Conservation (phyloP, 148 eudicot species). For the Silene uniflora region DNA sequence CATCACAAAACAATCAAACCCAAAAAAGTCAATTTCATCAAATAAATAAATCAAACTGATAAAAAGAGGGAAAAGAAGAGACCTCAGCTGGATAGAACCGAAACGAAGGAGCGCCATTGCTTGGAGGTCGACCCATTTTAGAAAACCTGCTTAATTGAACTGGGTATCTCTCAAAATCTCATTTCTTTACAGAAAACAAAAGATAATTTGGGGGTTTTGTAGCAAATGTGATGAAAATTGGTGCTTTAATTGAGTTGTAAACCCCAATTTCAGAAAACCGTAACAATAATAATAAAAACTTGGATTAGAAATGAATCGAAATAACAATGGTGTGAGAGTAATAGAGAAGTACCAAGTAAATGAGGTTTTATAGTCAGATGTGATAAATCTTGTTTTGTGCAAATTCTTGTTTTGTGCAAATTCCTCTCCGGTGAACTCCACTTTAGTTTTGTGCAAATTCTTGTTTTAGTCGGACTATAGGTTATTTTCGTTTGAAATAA, state of each 20-base stretch:
- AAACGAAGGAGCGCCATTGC: constrained; percentile 78
- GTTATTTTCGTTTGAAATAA: too few species aligned
- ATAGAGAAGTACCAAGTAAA: too few species aligned
- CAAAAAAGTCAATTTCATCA: not conserved
- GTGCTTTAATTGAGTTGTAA: not conserved
- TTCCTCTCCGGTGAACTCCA: too few species aligned
- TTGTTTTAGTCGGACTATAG: too few species aligned
- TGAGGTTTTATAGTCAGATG: too few species aligned
- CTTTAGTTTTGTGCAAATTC: too few species aligned
- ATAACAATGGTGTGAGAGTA: too few species aligned
- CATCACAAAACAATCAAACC: not conserved
- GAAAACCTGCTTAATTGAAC: constrained; percentile 7
- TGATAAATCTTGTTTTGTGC: too few species aligned
- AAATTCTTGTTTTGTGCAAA: too few species aligned
- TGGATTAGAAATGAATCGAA: too few species aligned
- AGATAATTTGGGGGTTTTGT: not conserved
- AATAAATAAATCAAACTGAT: not conserved
- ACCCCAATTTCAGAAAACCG: not conserved
- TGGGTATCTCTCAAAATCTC: constrained; percentile 4
- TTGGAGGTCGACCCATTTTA: constrained; percentile 77
- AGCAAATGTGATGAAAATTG: not conserved
- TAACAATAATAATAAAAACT: not conserved
- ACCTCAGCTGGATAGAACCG: constrained; percentile 71
- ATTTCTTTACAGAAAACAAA: not conserved
- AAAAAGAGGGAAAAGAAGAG: not conserved